Base-by-base conservation (phyloP, 75 land plant species). In the Picea glauca region DNA sequence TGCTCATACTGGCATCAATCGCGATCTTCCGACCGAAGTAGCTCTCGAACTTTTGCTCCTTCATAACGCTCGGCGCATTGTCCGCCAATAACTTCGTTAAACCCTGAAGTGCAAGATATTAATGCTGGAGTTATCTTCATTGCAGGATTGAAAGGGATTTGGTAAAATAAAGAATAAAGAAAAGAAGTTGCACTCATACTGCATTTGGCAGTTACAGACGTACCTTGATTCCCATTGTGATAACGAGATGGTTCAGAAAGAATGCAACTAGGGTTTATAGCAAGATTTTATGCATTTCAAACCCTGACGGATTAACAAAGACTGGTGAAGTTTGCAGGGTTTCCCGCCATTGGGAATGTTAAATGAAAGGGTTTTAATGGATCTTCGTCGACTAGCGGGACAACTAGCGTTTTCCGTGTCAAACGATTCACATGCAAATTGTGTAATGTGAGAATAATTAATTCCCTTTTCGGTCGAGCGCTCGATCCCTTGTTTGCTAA, bases 1-100 rank as follows among this genome's bases (percentile, higher is more conserved):
- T 97, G 88, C 99, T 94, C 98, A 94, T 92, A 83, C 93, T 94
- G 68, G 99, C 99, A 83, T 97, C 98, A 30, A 97, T 84, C 50
- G 95, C 98, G 40, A 97, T 91, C 78, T 88, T 90, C 21, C 95
- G 91, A 50, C 98, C 95, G 46, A 94, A 94, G 76, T 93, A 97
- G 86, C 90, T 93, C 54, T 46, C 54, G 9, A 46, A 46, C 8
- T 92, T 97, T 82, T 90, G 87, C 83, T 92, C 92, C 62, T 87
- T 91, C 94, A 97, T 94, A 31, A 81, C 75, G 60, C 85, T 89
- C 2, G 98, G 98, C 0, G 95, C 98, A 78, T 93, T 94, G 80
- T 94, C 98, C 15, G 95, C 90, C 62, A 97, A 78, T 13, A 94
- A 85, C 90, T 97, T 94, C 80, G 95, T 94, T 77, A 97, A 89